Evolutionary conservation across 257 asterid genomes (phyloP).

Genomic region (Solanum gandarillasii): DNA sequence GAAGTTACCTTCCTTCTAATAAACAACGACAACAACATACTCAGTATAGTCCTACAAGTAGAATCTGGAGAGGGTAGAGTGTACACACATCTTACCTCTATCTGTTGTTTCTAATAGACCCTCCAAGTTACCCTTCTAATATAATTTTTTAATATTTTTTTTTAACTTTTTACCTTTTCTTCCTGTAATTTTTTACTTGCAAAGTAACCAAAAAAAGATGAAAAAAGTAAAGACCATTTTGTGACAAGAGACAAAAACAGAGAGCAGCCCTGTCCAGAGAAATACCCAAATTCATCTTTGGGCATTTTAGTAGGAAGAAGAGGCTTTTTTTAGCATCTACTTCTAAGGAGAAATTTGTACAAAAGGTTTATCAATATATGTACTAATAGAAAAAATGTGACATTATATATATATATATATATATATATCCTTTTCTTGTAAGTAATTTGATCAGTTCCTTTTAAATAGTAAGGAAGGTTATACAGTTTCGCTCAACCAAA

Average conservation of each 20-base stretch:
- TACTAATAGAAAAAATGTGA: neutral
- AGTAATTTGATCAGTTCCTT: neutral
- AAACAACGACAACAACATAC: neutral
- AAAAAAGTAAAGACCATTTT: conserved; percentile 1
- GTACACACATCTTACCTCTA: neutral
- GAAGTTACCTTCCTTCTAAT: conserved; percentile 21
- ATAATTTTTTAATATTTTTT: neutral
- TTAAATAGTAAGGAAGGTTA: neutral
- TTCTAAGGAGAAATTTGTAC: conserved; percentile 2
- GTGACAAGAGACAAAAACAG: conserved; percentile 9
- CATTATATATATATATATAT: neutral
- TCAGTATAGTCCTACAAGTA: neutral
- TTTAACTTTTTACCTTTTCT: neutral
- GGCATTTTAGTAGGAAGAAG: conserved; percentile 33
- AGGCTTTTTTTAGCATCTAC: conserved; percentile 21
- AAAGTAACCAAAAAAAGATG: neutral
- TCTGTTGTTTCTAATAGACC: neutral
- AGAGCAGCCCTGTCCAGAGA: conserved; percentile 50
- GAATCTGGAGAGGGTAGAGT: neutral
- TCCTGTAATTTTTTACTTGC: conserved; percentile 13
- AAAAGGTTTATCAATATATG: neutral
- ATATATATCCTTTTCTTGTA: neutral
- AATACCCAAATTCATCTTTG: conserved; percentile 30
- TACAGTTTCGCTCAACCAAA: neutral
- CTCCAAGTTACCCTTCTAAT: conserved; percentile 22